These are phyloP conservation scores for Brettanomyces bruxellensis DNA, from an alignment of 805 yeast genomes.

Conservation along the genomic window DNA sequence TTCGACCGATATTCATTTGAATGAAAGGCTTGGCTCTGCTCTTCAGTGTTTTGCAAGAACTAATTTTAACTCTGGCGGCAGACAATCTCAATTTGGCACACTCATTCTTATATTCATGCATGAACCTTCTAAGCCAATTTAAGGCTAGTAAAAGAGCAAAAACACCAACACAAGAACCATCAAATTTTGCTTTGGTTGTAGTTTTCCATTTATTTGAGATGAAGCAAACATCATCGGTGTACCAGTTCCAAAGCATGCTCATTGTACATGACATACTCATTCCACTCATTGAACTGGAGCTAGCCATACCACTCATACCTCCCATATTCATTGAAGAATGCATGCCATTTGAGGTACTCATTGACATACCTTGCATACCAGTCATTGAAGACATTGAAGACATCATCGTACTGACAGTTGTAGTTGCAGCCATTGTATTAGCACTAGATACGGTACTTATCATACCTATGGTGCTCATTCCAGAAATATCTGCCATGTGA, in stretches of 20 bases:
- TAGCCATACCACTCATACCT: constrained; percentile 1
- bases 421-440: too few species aligned
- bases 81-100: constrained; percentile 4
- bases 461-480: too few species aligned
- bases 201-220: constrained; percentile 11
- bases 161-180: constrained; percentile 14
- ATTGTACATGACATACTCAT: constrained; percentile 8
- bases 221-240: constrained; percentile 9
- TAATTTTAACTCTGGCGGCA: constrained; percentile 3
- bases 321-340: constrained; percentile 1
- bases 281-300: constrained; percentile 4
- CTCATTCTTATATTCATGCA: constrained; percentile 6
- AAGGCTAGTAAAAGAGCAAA: constrained; percentile 7
- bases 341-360: too few species aligned
- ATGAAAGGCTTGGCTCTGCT: background rate
- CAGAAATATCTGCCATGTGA: too few species aligned
- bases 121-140: constrained; percentile 13
- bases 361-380: constrained; percentile 1
- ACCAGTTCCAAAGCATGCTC: constrained; percentile 17
- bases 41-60: background rate
- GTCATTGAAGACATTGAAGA: background rate
- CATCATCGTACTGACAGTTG: too few species aligned
- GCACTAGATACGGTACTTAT: too few species aligned
- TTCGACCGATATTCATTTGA: background rate
- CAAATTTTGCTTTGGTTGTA: constrained; percentile 9